Evolutionary conservation across 345 rosid species (phyloP), one percentile per base, ranked within the genome.

Genomic region (Isatis tinctoria): DNA sequence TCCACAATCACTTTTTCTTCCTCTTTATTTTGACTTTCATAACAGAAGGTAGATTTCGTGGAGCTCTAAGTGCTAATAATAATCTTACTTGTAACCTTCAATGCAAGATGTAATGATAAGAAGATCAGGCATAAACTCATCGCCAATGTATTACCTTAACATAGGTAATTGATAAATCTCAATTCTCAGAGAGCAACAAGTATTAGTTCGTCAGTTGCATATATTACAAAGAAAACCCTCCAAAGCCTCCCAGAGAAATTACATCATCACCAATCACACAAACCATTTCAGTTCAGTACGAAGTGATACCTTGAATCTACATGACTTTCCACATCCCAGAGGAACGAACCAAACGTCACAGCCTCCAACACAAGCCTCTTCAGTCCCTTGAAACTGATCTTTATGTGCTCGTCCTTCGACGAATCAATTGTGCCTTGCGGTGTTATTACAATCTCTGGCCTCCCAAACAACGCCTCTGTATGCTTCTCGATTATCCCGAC

Each of bases 241-340:
- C 60, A 51, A 37, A 37, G 20, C n/a, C 60, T 72, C 51, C 36
- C 37, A 73, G 48, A 56, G 72, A 74, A 57, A 22, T 6, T 12
- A 16, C 32, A 72, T 39, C 39, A 9, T 48, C 68, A 49, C 26
- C 48, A 44, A 63, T 51, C 64, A 43, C 39, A 60, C 8, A 41
- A 3, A 11, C 74, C 16, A 27, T 44, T 83, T 76, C 82, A 95
- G 76, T 92, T 87, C 62, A 82, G 62, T 62, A 87, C 96, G 48
- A 95, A 92, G 84, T 85, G 97, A 81, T 92, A 95, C 90, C 98
- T 90, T 3, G 97, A 88, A 66, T 95, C 98, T 36, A 95, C 97
- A 59, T 82, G 83, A 80, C 90, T 92, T 85, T 95, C 99, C 17
- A 88, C 97, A 48, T 94, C 98, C 98, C 98, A 94, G 1, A 94